phyloP scores from a whole-genome alignment of 306 rosid genomes.

The Quercus gilva region DNA sequence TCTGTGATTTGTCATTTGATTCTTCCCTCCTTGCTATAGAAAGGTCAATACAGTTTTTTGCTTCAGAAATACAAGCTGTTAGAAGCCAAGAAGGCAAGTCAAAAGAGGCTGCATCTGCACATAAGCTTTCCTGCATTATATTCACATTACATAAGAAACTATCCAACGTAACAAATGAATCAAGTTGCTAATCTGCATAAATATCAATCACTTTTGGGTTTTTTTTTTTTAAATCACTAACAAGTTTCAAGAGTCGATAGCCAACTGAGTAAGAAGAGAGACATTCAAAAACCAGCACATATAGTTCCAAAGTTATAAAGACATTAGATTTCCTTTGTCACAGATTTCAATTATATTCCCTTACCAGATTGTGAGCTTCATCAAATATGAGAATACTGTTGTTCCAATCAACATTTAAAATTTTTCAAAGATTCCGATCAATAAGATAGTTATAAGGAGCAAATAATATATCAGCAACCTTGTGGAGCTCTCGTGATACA shows the following conservation, averaged over 20 bases:
- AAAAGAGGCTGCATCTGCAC: conserved; percentile 97
- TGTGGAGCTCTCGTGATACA: conserved; percentile 81
- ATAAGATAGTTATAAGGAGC: conserved; percentile 97
- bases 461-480: conserved; percentile 72
- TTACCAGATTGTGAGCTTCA: conserved; percentile 97
- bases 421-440: conserved; percentile 59
- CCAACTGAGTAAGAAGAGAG: conserved; percentile 13
- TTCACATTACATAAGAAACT: conserved; percentile 9
- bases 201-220: background rate
- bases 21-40: conserved; percentile 65
- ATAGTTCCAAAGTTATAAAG: background rate
- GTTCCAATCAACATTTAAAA: conserved; percentile 56
- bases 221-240: background rate
- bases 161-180: conserved; percentile 29
- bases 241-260: conserved; percentile 18
- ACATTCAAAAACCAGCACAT: conserved; percentile 12
- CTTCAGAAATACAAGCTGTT: conserved; percentile 82
- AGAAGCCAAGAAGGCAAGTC: conserved; percentile 93
- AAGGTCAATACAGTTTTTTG: conserved; percentile 69
- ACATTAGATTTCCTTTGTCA: conserved; percentile 16
- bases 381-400: conserved; percentile 89
- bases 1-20: conserved; percentile 63
- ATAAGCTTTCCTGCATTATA: conserved; percentile 80
- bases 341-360: conserved; percentile 18
- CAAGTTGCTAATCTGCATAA: background rate